Conservation (phyloP, 75 land plant species). For the Azolla pinnata region DNA sequence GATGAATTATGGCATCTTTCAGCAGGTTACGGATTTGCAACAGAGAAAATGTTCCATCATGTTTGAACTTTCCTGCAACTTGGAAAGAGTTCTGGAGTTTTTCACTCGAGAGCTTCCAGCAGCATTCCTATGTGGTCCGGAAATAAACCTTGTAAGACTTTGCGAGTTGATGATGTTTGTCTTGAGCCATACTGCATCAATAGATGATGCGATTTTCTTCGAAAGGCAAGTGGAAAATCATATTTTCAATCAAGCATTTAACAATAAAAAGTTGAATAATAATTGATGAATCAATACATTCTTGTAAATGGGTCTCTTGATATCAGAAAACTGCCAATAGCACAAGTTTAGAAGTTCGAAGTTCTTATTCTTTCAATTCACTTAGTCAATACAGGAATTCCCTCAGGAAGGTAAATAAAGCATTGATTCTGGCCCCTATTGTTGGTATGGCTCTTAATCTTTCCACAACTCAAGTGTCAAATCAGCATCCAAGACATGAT, state of each 20-base stretch:
- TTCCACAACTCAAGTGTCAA: slow-evolving; percentile 23
- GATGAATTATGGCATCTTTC: too few relatives aligned
- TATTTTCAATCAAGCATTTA: too few relatives aligned
- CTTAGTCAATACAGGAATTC: slow-evolving; percentile 61
- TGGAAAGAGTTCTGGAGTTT: slow-evolving; percentile 78
- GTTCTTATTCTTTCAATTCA: slow-evolving; percentile 35
- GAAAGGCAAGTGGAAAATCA: slow-evolving; percentile 44
- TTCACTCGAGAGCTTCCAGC: slow-evolving; percentile 80
- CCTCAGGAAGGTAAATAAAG: slow-evolving; percentile 64
- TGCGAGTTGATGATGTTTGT: slow-evolving; percentile 81
- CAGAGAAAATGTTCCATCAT: slow-evolving; percentile 78
- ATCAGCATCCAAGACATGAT: slow-evolving; percentile 39
- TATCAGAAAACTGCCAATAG: too few relatives aligned
- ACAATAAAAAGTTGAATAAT: too few relatives aligned
- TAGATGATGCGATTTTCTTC: slow-evolving; percentile 57
- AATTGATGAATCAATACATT: too few relatives aligned
- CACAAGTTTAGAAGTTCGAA: too few relatives aligned
- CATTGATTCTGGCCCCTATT: slow-evolving; percentile 80
- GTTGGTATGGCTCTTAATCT: slow-evolving; percentile 77
- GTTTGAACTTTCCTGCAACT: slow-evolving; percentile 89
- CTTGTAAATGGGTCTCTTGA: too few relatives aligned
- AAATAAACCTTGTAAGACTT: slow-evolving; percentile 73
- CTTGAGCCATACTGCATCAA: slow-evolving; percentile 57
- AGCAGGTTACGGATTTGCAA: slow-evolving; percentile 69
- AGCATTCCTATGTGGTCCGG: slow-evolving; percentile 64